A percentile compares a stretch with the other conserved stretches of the same genome.
These are phyloP conservation scores for Skeletonema costatum DNA, from an alignment of 108 stramenopile species.

Conservation along the genomic window DNA sequence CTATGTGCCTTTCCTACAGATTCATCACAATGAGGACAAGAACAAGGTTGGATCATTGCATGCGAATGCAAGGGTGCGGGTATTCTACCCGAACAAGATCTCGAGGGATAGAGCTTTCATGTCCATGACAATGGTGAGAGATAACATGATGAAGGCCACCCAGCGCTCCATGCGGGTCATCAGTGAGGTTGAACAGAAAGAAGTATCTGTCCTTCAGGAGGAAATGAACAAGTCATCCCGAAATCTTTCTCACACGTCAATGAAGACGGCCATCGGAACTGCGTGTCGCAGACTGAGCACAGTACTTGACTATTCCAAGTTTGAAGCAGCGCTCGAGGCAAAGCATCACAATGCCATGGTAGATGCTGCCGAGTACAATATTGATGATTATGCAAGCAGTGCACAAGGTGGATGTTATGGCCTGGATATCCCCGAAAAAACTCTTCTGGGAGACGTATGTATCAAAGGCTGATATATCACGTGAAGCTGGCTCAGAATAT, in stretches of 20 bases:
- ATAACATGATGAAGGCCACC: background rate
- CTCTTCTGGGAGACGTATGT: no score
- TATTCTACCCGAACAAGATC: background rate
- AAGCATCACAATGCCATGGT: no score
- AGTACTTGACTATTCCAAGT: no score
- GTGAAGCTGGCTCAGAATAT: no score
- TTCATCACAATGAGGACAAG: slow-evolving; percentile 9
- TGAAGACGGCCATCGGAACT: no score
- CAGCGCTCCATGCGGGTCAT: background rate
- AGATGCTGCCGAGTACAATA: no score
- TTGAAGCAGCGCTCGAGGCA: no score
- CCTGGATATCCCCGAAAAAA: no score
- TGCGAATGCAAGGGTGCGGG: slow-evolving; percentile 3
- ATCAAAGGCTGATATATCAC: no score
- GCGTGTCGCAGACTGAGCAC: no score
- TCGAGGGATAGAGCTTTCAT: slow-evolving; percentile 9
- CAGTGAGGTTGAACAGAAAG: background rate
- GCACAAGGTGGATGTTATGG: no score
- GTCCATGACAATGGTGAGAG: background rate
- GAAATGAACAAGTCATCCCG: background rate
- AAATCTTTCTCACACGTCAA: background rate
- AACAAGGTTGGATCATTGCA: background rate
- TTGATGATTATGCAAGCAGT: no score
- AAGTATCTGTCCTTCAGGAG: background rate
- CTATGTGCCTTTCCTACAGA: slow-evolving; percentile 16